Base-by-base conservation (phyloP, 306 rosid genomes). In the Ziziphus jujuba region DNA sequence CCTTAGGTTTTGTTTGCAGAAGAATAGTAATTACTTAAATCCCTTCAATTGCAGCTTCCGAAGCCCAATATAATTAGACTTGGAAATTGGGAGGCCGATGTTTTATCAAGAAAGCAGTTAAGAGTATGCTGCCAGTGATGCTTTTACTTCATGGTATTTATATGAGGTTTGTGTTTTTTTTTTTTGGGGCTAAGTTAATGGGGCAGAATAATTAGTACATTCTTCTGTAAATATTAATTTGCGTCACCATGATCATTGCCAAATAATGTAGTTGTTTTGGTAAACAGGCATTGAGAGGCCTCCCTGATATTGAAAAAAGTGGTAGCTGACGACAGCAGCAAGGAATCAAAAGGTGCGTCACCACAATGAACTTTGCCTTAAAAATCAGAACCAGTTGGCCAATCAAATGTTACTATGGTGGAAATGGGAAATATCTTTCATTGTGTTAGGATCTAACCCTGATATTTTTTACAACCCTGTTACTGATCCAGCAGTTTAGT, bases 101-200 rank as follows among this genome's bases (percentile, higher is more conserved):
- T 65, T 73, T 72, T 93, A 52, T 88, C 98, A 34, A 65, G 77
- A 73, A 79, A 64, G 51, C 97, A 93, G 79, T 73, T 88, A n/a
- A 75, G 73, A 81, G 33, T 93, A 93, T 81, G 98, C 97, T 53
- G 97, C 98, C 49, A 90, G 86, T 1, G 98, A 93, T 78, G 97
- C 96, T 60, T 90, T 79, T 71, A 85, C 85, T 66, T 90, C 97
- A 68, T 86, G 96, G 99, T 75, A 69, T 84, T 85, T 93, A 22
- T 80, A 86, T 61, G 80, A 90, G 96, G 98, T 93, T n/a, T n/a
- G n/a, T n/a, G n/a, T n/a, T n/a, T n/a, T n/a, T n/a, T n/a, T n/a
- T n/a, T n/a, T n/a, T n/a, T n/a, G n/a, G n/a, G n/a, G n/a, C n/a
- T n/a, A n/a, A n/a, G n/a, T n/a, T 28, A 28, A 28, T 28, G 33